These are phyloP conservation scores for Paulownia fortunei DNA, from an alignment of 257 asterid genomes.

Conservation along the genomic window DNA sequence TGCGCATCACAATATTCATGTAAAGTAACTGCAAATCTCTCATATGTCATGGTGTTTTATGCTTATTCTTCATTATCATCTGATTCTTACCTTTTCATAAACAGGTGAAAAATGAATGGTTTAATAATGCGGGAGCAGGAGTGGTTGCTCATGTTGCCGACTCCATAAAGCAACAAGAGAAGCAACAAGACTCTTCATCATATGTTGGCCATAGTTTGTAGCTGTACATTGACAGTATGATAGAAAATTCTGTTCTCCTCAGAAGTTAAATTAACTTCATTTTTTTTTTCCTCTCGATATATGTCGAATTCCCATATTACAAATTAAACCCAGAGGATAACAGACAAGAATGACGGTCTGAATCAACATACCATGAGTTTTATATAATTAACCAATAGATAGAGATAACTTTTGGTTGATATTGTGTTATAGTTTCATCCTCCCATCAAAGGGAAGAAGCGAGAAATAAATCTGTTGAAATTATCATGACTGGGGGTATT, in stretches of 20 bases:
- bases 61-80: neutral
- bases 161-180: constrained; percentile 63
- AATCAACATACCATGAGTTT: neutral
- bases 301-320: neutral
- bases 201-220: constrained; percentile 43
- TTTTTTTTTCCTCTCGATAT: neutral
- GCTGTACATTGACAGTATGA: constrained; percentile 8
- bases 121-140: constrained; percentile 85
- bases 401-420: neutral
- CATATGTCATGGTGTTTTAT: neutral
- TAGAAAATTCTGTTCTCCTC: neutral
- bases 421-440: neutral
- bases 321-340: neutral
- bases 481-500: neutral
- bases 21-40: constrained; percentile 30
- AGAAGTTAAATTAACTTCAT: neutral
- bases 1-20: constrained; percentile 90
- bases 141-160: constrained; percentile 89
- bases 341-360: neutral
- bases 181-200: constrained; percentile 48
- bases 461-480: neutral
- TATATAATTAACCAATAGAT: too few species aligned
- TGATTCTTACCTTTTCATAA: constrained; percentile 10
- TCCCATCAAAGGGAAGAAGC: neutral
- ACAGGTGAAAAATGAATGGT: constrained; percentile 89